Percentiles rank a stretch among this genome's conserved stretches.
Conservation (phyloP, 192 early-diverging fungal genomes). For the Linnemannia schmuckeri region DNA sequence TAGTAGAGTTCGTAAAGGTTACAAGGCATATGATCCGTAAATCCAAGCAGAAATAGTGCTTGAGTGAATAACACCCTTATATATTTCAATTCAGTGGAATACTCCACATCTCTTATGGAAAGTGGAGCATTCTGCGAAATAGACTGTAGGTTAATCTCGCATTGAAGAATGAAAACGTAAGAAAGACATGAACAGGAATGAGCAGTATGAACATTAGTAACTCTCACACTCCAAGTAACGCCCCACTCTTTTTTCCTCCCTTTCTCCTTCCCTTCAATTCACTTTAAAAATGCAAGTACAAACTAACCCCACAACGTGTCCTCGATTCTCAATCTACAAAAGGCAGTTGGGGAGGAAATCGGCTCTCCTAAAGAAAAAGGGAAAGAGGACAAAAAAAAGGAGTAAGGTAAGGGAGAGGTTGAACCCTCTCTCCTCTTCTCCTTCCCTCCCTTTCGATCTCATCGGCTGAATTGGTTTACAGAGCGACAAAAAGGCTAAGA, state of each 20-base stretch:
- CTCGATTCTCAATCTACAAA: neutral
- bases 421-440: neutral
- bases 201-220: too few species aligned
- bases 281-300: neutral
- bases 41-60: too few species aligned
- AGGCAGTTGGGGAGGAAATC: neutral
- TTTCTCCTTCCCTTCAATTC: neutral
- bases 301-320: neutral
- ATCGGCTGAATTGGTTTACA: neutral
- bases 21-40: too few species aligned
- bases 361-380: neutral
- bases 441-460: neutral
- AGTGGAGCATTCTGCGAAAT: too few species aligned
- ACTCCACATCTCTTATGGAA: too few species aligned
- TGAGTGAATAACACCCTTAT: too few species aligned
- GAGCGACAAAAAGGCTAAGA: neutral
- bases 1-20: too few species aligned
- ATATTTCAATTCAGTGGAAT: too few species aligned
- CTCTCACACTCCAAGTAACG: too few species aligned
- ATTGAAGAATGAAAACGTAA: neutral
- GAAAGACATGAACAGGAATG: too few species aligned
- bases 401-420: neutral
- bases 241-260: neutral
- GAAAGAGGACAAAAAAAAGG: neutral
- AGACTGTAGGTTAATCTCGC: neutral